Percentiles rank a stretch among this genome's conserved stretches.
These are phyloP conservation scores for Funneliformis mosseae DNA, from an alignment of 192 early-diverging fungal genomes.

Conservation along the genomic window DNA sequence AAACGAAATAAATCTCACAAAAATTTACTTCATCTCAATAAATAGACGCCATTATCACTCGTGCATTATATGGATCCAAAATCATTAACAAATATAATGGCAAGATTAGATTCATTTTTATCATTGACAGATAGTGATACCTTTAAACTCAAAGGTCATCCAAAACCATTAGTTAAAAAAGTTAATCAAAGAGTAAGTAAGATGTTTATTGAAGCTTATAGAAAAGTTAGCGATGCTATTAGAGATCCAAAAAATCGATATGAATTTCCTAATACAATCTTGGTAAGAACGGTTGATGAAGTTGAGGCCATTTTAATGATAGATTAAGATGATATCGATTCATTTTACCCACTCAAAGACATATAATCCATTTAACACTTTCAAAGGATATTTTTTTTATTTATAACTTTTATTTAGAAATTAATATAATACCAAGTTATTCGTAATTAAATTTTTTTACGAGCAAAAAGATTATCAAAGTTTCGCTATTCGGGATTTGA, in stretches of 20 bases:
- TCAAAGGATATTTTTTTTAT: no score
- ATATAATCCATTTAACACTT: no score
- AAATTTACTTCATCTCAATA: not conserved
- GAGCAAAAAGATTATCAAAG: no score
- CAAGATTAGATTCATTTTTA: constrained; percentile 70
- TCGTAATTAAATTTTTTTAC: no score
- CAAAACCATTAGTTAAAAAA: constrained; percentile 49
- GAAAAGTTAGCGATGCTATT: constrained; percentile 54
- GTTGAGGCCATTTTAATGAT: constrained; percentile 67
- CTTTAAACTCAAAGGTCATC: constrained; percentile 52
- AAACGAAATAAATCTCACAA: no score
- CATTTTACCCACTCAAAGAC: no score
- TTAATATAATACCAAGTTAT: no score
- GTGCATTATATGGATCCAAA: constrained; percentile 54
- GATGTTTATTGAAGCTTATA: constrained; percentile 66
- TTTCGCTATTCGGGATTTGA: no score
- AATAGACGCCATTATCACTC: constrained; percentile 58
- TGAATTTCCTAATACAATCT: constrained; percentile 63
- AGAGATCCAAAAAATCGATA: constrained; percentile 62
- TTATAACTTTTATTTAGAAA: no score
- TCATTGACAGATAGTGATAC: constrained; percentile 61
- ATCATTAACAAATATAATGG: constrained; percentile 55
- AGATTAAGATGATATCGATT: constrained; percentile 9
- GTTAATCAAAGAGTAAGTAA: constrained; percentile 57
- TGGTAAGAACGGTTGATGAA: constrained; percentile 68